phyloP scores from a whole-genome alignment of 2,329 filamentous ascomycete species.

The Rhinocladiella similis region DNA sequence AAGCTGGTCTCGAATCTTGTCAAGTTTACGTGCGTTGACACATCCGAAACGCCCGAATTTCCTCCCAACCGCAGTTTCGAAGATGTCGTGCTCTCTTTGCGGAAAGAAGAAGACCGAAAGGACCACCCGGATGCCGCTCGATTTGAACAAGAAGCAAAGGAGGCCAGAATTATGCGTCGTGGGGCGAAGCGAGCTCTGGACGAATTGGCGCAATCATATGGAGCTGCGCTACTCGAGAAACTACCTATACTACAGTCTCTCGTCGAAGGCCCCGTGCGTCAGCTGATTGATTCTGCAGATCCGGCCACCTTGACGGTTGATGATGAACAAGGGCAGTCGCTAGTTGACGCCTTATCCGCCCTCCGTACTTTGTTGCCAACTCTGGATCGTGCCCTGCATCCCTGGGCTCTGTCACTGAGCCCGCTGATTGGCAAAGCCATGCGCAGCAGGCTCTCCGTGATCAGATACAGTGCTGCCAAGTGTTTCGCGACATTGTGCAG shows the following conservation, averaged over 20 bases:
- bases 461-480: conserved; percentile 95
- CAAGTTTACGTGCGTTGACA: conserved; percentile 97
- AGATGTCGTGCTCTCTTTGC: conserved; percentile 82
- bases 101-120: conserved; percentile 93
- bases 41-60: conserved; percentile 95
- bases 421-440: conserved; percentile 85
- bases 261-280: conserved; percentile 76
- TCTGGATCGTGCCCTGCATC: conserved; percentile 70
- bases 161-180: conserved; percentile 83
- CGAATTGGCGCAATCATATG: conserved; percentile 79
- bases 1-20: conserved; percentile 95
- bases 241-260: conserved; percentile 79
- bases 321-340: conserved; percentile 79
- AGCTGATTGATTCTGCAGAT: conserved; percentile 56
- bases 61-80: conserved; percentile 76
- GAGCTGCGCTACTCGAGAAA: conserved; percentile 71
- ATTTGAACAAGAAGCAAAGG: conserved; percentile 85
- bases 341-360: conserved; percentile 91
- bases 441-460: conserved; percentile 83
- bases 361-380: conserved; percentile 93
- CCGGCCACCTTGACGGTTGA: conserved; percentile 58
- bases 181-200: conserved; percentile 94
- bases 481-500: conserved; percentile 97
- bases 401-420: conserved; percentile 79
- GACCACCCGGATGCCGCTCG: conserved; percentile 89